Percentiles rank a stretch among this genome's conserved stretches.
These are phyloP conservation scores for Coniosporium tulheliwenetii DNA, from an alignment of 2,329 filamentous ascomycete genomes.

Conservation along the genomic window DNA sequence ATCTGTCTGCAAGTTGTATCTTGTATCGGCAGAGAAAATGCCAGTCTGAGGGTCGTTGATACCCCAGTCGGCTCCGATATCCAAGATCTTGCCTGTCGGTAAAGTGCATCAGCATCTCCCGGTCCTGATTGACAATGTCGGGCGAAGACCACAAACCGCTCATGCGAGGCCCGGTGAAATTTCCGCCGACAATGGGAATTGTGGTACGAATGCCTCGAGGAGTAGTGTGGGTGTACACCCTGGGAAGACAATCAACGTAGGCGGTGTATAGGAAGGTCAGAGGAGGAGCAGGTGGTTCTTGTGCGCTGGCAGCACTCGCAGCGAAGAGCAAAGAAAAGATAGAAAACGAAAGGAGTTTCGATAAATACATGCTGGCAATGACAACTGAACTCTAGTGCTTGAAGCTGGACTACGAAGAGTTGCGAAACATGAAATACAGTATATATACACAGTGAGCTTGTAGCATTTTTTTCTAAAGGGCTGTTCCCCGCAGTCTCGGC, in stretches of 20 bases:
- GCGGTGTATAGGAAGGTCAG: conserved; percentile 15
- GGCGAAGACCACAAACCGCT: conserved; percentile 2
- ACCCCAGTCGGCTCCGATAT: conserved; percentile 23
- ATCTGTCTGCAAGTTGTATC: conserved; percentile 20
- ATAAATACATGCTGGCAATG: background rate
- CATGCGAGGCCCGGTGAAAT: conserved; percentile 14
- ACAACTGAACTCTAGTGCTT: too few species aligned
- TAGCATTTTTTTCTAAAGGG: too few species aligned
- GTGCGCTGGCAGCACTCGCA: background rate
- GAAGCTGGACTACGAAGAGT: too few species aligned
- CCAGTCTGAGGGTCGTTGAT: conserved; percentile 13
- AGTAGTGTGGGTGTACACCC: conserved; percentile 10
- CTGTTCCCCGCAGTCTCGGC: too few species aligned
- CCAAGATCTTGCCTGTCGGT: conserved; percentile 11
- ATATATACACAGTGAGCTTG: too few species aligned
- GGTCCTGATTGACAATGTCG: background rate
- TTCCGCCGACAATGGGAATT: conserved; percentile 15
- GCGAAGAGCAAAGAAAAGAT: background rate
- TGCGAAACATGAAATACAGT: too few species aligned
- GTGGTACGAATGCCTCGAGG: conserved; percentile 12
- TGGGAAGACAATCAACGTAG: conserved; percentile 9
- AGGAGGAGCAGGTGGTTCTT: conserved; percentile 7
- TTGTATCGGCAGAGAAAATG: conserved; percentile 17
- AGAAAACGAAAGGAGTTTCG: background rate
- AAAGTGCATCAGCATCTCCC: background rate